Conservation (phyloP, 768 basidiomycete genomes). For the Leucocoprinus birnbaumii region DNA sequence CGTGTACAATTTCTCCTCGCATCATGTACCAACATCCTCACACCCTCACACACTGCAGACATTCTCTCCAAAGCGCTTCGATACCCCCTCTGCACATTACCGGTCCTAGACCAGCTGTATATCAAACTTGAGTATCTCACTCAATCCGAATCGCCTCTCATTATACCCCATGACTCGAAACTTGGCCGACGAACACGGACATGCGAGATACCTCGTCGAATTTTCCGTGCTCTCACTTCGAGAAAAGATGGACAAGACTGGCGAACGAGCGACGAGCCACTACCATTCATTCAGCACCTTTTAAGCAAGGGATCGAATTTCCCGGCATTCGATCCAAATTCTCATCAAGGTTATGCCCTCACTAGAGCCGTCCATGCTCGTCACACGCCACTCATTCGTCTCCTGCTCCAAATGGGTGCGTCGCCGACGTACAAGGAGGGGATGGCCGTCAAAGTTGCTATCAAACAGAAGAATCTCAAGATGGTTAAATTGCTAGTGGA, state of each 20-base stretch:
- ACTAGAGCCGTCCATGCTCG: slow-evolving; percentile 70
- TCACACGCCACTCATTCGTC: slow-evolving; percentile 61
- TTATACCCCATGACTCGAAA: not conserved
- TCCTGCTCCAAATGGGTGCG: slow-evolving; percentile 71
- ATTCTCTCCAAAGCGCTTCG: slow-evolving; percentile 45
- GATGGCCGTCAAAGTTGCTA: slow-evolving; percentile 74
- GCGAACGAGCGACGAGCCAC: slow-evolving; percentile 49
- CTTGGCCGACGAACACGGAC: not conserved
- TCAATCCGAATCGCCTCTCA: slow-evolving; percentile 22
- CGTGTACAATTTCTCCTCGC: slow-evolving; percentile 65
- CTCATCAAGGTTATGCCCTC: slow-evolving; percentile 80
- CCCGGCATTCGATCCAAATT: slow-evolving; percentile 50
- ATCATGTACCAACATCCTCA: slow-evolving; percentile 18
- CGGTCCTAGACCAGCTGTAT: slow-evolving; percentile 26
- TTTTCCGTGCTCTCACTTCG: slow-evolving; percentile 56
- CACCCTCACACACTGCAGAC: slow-evolving; percentile 29
- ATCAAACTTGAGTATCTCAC: slow-evolving; percentile 33
- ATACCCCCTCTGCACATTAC: slow-evolving; percentile 57
- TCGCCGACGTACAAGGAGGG: slow-evolving; percentile 59
- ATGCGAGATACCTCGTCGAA: slow-evolving; percentile 61
- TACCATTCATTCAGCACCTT: slow-evolving; percentile 64
- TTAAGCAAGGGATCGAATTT: slow-evolving; percentile 35
- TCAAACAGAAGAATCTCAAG: slow-evolving; percentile 61
- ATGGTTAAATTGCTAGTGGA: slow-evolving; percentile 55
- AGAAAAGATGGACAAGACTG: slow-evolving; percentile 28